Evolutionary conservation across 2,329 filamentous ascomycete genomes (phyloP).

Genomic region (Aspergillus novoparasiticus): DNA sequence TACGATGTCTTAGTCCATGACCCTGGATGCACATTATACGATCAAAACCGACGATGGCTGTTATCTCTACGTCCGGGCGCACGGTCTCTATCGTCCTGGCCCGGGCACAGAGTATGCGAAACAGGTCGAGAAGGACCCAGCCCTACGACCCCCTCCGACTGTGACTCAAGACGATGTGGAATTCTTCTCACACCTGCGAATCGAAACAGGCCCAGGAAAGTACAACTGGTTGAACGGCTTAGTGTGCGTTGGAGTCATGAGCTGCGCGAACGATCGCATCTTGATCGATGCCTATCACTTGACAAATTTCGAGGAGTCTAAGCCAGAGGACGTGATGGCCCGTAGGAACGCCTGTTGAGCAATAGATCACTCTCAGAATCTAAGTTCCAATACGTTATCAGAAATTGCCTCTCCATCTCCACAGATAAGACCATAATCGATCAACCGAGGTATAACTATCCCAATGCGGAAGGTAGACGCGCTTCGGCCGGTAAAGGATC

Average conservation of each 20-base stretch:
- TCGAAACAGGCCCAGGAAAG: constrained; percentile 24
- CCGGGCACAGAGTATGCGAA: constrained; percentile 27
- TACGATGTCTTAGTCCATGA: constrained; percentile 23
- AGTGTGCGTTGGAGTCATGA: constrained; percentile 28
- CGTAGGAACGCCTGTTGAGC: constrained; percentile 2
- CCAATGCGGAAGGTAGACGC: not conserved
- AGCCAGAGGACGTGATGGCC: constrained; percentile 24
- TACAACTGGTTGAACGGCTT: constrained; percentile 32
- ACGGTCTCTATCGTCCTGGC: constrained; percentile 28
- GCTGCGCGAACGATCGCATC: constrained; percentile 23
- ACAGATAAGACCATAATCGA: not conserved
- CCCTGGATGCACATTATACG: constrained; percentile 26
- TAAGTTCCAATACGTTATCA: not conserved
- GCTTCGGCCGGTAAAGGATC: not conserved
- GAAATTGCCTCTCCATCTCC: not conserved
- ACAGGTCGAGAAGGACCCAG: constrained; percentile 19
- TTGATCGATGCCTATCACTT: constrained; percentile 29
- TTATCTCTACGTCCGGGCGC: constrained; percentile 28
- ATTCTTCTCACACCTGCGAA: constrained; percentile 28
- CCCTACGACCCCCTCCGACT: constrained; percentile 15
- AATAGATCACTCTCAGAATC: not conserved
- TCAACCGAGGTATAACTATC: not conserved
- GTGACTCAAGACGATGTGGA: constrained; percentile 28
- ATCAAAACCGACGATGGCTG: constrained; percentile 24
- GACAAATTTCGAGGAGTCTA: constrained; percentile 23